A percentile compares a stretch with the other conserved stretches of the same genome.
Conservation (phyloP, 192 early-diverging fungal genomes). For the Rhizophagus clarus region DNA sequence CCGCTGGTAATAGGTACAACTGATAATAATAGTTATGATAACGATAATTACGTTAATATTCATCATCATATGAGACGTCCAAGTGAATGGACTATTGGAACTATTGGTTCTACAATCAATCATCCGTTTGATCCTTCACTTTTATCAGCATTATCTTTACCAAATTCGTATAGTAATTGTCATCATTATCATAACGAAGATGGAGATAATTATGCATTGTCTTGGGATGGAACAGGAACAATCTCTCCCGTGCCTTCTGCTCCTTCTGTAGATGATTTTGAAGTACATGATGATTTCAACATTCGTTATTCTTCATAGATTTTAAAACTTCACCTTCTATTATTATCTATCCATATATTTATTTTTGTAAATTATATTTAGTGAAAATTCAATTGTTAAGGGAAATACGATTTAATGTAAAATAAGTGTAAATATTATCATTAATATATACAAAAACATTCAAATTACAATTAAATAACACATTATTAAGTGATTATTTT, state of each 20-base stretch:
- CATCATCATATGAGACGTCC: neutral
- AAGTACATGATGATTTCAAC: neutral
- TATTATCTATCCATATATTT: neutral
- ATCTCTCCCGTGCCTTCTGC: neutral
- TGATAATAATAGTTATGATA: neutral
- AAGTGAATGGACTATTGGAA: neutral
- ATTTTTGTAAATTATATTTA: neutral
- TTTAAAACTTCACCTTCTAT: neutral
- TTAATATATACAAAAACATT: too few relatives aligned
- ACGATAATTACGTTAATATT: neutral
- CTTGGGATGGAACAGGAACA: neutral
- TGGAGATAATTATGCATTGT: neutral
- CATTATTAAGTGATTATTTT: too few relatives aligned
- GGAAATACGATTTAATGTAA: too few relatives aligned
- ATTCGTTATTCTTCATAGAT: neutral
- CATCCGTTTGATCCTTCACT: neutral
- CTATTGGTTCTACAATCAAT: neutral
- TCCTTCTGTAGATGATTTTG: slow-evolving; percentile 11
- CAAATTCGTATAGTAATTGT: neutral
- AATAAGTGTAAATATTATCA: too few relatives aligned
- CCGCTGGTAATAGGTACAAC: slow-evolving; percentile 11
- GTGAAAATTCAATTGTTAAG: too few relatives aligned
- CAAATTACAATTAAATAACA: too few relatives aligned
- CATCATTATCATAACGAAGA: neutral
- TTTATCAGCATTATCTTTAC: neutral